Conservation (phyloP, 2,329 filamentous ascomycete species). For the Colletotrichum chrysophilum region DNA sequence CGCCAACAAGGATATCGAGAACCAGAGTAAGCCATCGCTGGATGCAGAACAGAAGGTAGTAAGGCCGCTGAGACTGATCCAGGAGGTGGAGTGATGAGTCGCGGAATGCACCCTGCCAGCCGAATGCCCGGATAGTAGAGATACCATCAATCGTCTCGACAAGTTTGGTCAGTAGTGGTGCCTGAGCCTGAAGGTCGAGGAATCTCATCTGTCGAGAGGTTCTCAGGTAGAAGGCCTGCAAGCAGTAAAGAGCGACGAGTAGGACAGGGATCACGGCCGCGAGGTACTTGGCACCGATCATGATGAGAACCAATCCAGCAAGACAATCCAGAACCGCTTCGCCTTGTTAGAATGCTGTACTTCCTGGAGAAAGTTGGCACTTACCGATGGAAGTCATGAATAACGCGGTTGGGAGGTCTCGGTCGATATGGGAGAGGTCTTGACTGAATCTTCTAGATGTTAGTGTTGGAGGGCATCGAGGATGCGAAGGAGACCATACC, state of each 20-base stretch:
- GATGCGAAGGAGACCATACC: neutral
- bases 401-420: constrained; percentile 19
- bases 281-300: constrained; percentile 48
- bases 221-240: constrained; percentile 41
- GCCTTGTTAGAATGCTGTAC: neutral
- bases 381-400: constrained; percentile 1
- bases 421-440: constrained; percentile 30
- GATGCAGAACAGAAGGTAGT: constrained; percentile 50
- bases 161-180: constrained; percentile 48
- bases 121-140: constrained; percentile 32
- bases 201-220: constrained; percentile 62
- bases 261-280: constrained; percentile 49
- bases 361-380: neutral
- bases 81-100: neutral
- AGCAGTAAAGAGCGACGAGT: constrained; percentile 24
- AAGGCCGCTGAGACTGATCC: constrained; percentile 31
- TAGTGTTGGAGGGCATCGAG: neutral
- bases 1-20: constrained; percentile 42
- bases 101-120: constrained; percentile 23
- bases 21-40: constrained; percentile 55
- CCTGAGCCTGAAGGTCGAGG: constrained; percentile 59
- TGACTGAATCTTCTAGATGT: constrained; percentile 26
- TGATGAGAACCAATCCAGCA: constrained; percentile 40
- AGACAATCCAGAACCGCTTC: neutral
- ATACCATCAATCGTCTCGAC: constrained; percentile 40